Percentiles rank a stretch among this genome's conserved stretches.
These are phyloP conservation scores for Pythium scleroteichum DNA, from an alignment of 352 stramenopile species.

Conservation along the genomic window DNA sequence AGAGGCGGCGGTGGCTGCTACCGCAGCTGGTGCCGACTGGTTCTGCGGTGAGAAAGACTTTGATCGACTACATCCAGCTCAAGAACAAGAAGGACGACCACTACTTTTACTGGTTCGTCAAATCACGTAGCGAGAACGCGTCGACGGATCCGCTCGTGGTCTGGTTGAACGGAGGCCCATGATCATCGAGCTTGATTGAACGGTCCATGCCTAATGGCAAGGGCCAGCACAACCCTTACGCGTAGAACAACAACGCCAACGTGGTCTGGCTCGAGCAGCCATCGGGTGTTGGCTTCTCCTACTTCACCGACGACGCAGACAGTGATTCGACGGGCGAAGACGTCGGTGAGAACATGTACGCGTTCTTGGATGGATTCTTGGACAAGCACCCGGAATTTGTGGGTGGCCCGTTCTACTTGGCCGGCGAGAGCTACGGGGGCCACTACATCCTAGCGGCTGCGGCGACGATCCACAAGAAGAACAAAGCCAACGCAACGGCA, in stretches of 20 bases:
- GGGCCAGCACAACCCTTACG: constrained; percentile 28
- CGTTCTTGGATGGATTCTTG: constrained; percentile 37
- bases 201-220: constrained; percentile 33
- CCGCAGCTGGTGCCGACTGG: too few species aligned
- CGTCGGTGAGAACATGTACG: constrained; percentile 38
- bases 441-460: constrained; percentile 38
- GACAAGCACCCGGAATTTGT: constrained; percentile 36
- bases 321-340: constrained; percentile 33
- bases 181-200: constrained; percentile 28
- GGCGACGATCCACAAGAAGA: constrained; percentile 29
- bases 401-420: constrained; percentile 31
- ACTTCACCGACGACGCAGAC: constrained; percentile 23
- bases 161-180: too few species aligned
- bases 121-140: too few species aligned
- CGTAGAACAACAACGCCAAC: constrained; percentile 42
- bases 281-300: constrained; percentile 26
- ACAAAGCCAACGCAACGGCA: neutral
- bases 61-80: too few species aligned
- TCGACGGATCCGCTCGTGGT: too few species aligned
- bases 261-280: constrained; percentile 39
- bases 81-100: too few species aligned
- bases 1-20: too few species aligned
- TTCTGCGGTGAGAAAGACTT: too few species aligned
- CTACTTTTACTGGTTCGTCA: too few species aligned
- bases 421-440: constrained; percentile 38